Evolutionary conservation across 768 basidiomycete species (phyloP), one percentile per base, ranked within the genome.

Genomic region (Leccinum variicolor): DNA sequence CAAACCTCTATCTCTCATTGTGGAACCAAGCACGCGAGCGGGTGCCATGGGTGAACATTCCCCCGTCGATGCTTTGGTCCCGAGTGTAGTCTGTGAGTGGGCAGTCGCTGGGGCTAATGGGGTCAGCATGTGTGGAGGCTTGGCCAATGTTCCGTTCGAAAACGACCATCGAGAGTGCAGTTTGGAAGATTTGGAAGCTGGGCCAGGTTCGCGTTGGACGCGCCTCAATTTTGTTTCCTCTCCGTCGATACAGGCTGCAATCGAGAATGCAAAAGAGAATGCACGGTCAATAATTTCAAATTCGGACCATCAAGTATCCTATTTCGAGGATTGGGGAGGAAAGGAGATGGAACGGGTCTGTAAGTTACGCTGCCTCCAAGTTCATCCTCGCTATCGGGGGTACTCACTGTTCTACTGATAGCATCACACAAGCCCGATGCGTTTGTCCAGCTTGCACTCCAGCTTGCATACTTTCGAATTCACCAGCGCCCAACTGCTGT

Each of bases 21-120:
- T 98, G 36, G 95, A 98, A 69, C 83, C 87, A 1, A 90, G 88
- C 54, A 86, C 87, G 2, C 85, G 91, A 36, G 90, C 92, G 6
- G 91, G 93, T 39, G 89, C 90, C 43, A 84, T 85, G 65, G 95
- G 95, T 5, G 95, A 98, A 73, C 94, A 96, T 69, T 90, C 92
- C 0, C 87, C 91, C 0, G 87, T 87, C 57, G 95, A 97, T 61
- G 96, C 94, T 1, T 77, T 98, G 14, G 85, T 95, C 2, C 94
- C 94, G 0, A 91, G 90, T 59, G 88, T 94, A 50, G 84, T 90
- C 8, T 84, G 85, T 31, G 93, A 97, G 63, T 95, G 91, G 64
- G 86, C 86, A 1, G 75, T 97, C 36, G 82, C 69, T 31, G 61
- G 62, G 6, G 67, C 64, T 9, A 56, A 58, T 36, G 69, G 63